phyloP scores from a whole-genome alignment of 805 yeast species.

The Candida qinlingensis region DNA sequence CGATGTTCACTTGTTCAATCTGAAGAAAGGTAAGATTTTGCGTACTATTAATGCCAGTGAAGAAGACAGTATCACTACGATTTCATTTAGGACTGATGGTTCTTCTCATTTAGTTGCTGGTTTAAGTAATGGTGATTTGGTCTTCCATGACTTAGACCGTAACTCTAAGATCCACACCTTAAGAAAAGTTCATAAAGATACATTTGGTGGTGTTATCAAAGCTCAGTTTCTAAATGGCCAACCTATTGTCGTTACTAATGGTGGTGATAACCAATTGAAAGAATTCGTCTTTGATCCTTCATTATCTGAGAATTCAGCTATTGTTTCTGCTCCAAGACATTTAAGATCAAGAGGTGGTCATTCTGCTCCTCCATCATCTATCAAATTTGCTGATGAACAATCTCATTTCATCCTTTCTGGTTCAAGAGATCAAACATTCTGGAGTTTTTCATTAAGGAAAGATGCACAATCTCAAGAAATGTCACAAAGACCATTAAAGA shows the following conservation, averaged over 20 bases:
- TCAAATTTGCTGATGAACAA: slow-evolving; percentile 71
- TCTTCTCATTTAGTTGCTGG: slow-evolving; percentile 78
- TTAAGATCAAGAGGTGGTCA: slow-evolving; percentile 97
- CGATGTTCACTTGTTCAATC: slow-evolving; percentile 55
- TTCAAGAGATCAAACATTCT: slow-evolving; percentile 77
- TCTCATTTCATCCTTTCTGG: slow-evolving; percentile 85
- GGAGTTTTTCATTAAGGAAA: slow-evolving; percentile 90
- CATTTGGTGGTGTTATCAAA: slow-evolving; percentile 71
- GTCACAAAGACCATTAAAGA: slow-evolving; percentile 63
- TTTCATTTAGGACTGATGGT: slow-evolving; percentile 91
- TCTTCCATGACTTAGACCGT: slow-evolving; percentile 75
- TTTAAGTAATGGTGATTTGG: slow-evolving; percentile 72
- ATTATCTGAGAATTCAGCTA: slow-evolving; percentile 46
- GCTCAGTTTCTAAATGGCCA: slow-evolving; percentile 83
- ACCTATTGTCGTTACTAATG: slow-evolving; percentile 82
- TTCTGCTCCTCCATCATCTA: slow-evolving; percentile 76
- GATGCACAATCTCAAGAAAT: slow-evolving; percentile 95
- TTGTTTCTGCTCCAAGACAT: slow-evolving; percentile 85
- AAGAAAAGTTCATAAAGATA: slow-evolving; percentile 65
- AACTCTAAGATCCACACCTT: slow-evolving; percentile 71
- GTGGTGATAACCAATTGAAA: slow-evolving; percentile 84
- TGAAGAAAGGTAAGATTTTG: slow-evolving; percentile 56
- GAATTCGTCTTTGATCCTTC: slow-evolving; percentile 95
- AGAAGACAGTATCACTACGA: slow-evolving; percentile 39
- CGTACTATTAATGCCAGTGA: slow-evolving; percentile 41